Evolutionary conservation across 768 basidiomycete genomes (phyloP).

Genomic region (Kondoa subrosea): DNA sequence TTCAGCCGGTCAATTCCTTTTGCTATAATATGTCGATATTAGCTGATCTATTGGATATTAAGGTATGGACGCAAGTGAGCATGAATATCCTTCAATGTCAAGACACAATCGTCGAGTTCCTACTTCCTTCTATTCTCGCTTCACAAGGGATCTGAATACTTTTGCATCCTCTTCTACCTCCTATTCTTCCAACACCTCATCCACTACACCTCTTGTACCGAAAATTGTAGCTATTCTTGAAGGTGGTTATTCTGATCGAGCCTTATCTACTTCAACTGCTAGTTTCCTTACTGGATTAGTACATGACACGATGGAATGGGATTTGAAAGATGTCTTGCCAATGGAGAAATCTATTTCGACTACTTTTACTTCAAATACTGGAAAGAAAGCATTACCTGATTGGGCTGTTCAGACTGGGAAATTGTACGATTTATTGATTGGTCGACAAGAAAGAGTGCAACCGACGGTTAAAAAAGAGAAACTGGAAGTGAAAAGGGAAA

Average conservation of each 20-base stretch:
- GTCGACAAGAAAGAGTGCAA: slow-evolving; percentile 8
- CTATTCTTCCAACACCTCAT: neutral
- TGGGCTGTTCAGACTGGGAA: neutral
- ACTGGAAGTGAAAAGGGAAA: neutral
- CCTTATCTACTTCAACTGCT: slow-evolving; percentile 50
- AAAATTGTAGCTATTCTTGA: slow-evolving; percentile 75
- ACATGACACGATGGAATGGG: neutral
- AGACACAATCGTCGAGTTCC: slow-evolving; percentile 81
- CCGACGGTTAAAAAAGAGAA: slow-evolving; percentile 9
- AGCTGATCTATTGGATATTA: no score
- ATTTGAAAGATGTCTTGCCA: slow-evolving; percentile 2
- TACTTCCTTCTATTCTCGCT: slow-evolving; percentile 63
- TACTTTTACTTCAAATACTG: neutral
- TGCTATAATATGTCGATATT: neutral
- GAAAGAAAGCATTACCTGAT: slow-evolving; percentile 4
- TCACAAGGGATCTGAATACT: slow-evolving; percentile 51
- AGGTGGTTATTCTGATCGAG: slow-evolving; percentile 85
- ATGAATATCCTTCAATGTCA: slow-evolving; percentile 80
- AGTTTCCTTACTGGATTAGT: neutral
- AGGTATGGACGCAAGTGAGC: slow-evolving; percentile 87
- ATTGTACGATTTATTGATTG: neutral
- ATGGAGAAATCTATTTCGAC: neutral
- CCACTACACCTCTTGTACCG: slow-evolving; percentile 42
- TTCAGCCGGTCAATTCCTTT: slow-evolving; percentile 40
- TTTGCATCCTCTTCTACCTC: slow-evolving; percentile 41